phyloP scores from a whole-genome alignment of 108 stramenopile species.

The Cyclostephanos invisitatus region DNA sequence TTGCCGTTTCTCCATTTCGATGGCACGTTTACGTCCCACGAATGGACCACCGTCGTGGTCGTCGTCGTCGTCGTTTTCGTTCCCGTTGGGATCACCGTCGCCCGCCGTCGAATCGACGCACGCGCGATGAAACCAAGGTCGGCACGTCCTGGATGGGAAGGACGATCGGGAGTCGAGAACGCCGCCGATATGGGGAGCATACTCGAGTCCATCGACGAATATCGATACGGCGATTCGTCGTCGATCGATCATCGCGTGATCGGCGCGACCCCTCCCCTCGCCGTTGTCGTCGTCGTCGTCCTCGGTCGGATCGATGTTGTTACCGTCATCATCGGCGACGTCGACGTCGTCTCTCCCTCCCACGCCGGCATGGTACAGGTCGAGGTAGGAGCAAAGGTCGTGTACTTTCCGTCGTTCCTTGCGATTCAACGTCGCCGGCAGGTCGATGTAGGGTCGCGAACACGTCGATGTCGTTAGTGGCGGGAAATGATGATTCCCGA shows the following conservation, averaged over 20 bases:
- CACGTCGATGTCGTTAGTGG: slow-evolving; percentile 43
- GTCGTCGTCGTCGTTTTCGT: not conserved
- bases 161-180: slow-evolving; percentile 2
- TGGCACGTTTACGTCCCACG: slow-evolving; percentile 12
- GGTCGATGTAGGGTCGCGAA: slow-evolving; percentile 56
- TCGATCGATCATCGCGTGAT: slow-evolving; percentile 8
- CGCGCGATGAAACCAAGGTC: slow-evolving; percentile 68
- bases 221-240: slow-evolving; percentile 57
- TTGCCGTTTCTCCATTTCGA: slow-evolving; percentile 38
- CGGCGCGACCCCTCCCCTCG: not conserved
- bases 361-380: slow-evolving; percentile 61
- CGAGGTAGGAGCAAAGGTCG: slow-evolving; percentile 50
- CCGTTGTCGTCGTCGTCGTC: slow-evolving; percentile 23
- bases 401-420: slow-evolving; percentile 72
- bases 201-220: slow-evolving; percentile 58
- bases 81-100: not conserved
- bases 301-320: not conserved
- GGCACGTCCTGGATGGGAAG: slow-evolving; percentile 35
- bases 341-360: slow-evolving; percentile 17
- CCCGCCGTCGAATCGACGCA: slow-evolving; percentile 7
- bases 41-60: not conserved
- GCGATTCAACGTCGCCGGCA: slow-evolving; percentile 55
- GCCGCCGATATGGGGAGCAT: slow-evolving; percentile 36
- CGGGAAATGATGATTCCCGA: slow-evolving; percentile 53
- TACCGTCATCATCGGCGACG: too few species aligned